Evolutionary conservation across 352 stramenopile species (phyloP).

Genomic region (Phytophthora podocarpi): DNA sequence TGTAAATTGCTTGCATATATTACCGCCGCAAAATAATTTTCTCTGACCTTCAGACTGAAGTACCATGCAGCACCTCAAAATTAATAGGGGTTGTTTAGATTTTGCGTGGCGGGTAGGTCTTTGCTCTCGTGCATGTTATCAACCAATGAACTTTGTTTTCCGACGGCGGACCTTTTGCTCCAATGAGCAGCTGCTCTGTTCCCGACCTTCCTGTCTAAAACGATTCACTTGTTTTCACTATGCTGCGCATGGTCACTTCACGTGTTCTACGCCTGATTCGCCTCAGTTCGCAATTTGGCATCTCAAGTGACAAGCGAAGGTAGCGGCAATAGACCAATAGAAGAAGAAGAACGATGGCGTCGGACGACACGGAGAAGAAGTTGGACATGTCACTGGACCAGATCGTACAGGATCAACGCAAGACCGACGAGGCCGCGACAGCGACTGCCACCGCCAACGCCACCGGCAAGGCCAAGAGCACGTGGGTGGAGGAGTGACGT

Average conservation of each 20-base stretch:
- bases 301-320: conserved; percentile 11
- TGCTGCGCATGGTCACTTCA: background rate
- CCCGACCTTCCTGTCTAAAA: conserved; percentile 26
- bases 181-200: conserved; percentile 3
- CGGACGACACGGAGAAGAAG: conserved; percentile 67
- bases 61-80: too few species aligned
- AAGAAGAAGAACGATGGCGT: conserved; percentile 37
- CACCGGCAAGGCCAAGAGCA: conserved; percentile 56
- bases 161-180: conserved; percentile 25
- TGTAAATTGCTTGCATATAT: too few species aligned
- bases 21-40: too few species aligned
- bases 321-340: background rate
- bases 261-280: conserved; percentile 21
- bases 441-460: conserved; percentile 4
- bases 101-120: too few species aligned
- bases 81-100: too few species aligned
- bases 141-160: conserved; percentile 7
- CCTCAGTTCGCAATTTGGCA: conserved; percentile 19
- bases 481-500: conserved; percentile 40
- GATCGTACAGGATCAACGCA: conserved; percentile 64
- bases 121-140: too few species aligned
- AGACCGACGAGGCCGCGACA: conserved; percentile 26
- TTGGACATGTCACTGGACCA: conserved; percentile 75
- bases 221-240: conserved; percentile 23
- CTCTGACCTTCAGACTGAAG: too few species aligned